A percentile compares a stretch with the other conserved stretches of the same genome.
These are phyloP conservation scores for Boeremia exigua DNA, from an alignment of 2,329 filamentous ascomycete genomes.

Conservation along the genomic window DNA sequence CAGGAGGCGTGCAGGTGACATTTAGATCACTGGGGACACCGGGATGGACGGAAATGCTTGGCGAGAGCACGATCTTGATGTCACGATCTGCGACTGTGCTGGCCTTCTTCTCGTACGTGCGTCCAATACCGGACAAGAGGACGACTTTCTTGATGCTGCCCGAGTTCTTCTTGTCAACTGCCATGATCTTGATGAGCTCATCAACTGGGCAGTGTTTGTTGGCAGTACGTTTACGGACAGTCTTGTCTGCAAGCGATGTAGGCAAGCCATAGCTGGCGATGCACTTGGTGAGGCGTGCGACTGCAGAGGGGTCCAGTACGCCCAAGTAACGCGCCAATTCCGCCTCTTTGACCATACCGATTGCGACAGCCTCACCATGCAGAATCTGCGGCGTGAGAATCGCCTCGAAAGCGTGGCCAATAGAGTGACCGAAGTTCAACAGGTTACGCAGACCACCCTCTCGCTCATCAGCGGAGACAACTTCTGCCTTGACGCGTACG, in stretches of 20 bases:
- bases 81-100: slow-evolving; percentile 86
- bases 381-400: slow-evolving; percentile 94
- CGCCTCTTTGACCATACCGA: slow-evolving; percentile 98
- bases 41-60: slow-evolving; percentile 75
- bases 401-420: slow-evolving; percentile 95
- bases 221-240: slow-evolving; percentile 80
- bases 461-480: slow-evolving; percentile 92
- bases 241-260: slow-evolving; percentile 82
- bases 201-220: slow-evolving; percentile 89
- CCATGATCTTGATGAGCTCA: slow-evolving; percentile 88
- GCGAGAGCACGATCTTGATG: slow-evolving; percentile 82
- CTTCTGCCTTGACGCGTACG: slow-evolving; percentile 89
- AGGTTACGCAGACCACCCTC: slow-evolving; percentile 94
- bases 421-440: slow-evolving; percentile 97
- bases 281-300: slow-evolving; percentile 89
- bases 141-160: slow-evolving; percentile 96
- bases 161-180: slow-evolving; percentile 98
- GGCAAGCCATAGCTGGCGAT: slow-evolving; percentile 93
- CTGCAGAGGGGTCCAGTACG: slow-evolving; percentile 81
- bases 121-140: slow-evolving; percentile 86
- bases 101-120: slow-evolving; percentile 84
- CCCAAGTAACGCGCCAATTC: slow-evolving; percentile 90
- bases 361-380: slow-evolving; percentile 93
- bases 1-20: slow-evolving; percentile 83
- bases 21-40: slow-evolving; percentile 70